phyloP scores from a whole-genome alignment of 2,329 filamentous ascomycete species.

The Colletotrichum melonis region DNA sequence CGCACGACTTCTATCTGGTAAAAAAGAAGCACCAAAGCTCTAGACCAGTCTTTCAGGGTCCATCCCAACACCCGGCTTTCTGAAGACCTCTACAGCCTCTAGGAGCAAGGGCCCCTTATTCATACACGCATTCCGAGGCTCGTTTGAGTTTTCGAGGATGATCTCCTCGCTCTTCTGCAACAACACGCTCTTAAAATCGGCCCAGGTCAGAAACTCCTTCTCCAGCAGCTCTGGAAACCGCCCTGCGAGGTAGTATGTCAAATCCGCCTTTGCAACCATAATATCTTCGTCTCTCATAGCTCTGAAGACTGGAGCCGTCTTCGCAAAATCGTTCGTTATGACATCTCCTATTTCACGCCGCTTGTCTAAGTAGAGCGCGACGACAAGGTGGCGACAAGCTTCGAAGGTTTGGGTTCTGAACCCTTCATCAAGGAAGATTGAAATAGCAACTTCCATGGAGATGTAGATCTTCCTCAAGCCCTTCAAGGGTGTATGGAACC shows the following conservation, averaged over 20 bases:
- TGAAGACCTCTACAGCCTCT: slow-evolving; percentile 3
- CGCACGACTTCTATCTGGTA: too few relatives aligned
- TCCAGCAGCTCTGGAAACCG: not conserved
- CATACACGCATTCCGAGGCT: too few relatives aligned
- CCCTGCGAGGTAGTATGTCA: not conserved
- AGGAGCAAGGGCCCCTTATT: not conserved
- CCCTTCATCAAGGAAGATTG: fast-evolving
- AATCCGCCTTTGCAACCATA: too few relatives aligned
- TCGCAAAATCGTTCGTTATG: not conserved
- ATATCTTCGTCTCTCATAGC: not conserved
- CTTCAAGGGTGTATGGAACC: not conserved
- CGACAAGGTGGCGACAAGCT: not conserved
- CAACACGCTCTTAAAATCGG: not conserved
- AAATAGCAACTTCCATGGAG: too few relatives aligned
- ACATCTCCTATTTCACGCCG: fast-evolving
- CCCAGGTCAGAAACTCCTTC: not conserved
- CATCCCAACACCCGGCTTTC: not conserved
- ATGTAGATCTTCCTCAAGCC: not conserved
- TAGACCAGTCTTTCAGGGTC: too few relatives aligned
- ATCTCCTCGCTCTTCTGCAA: not conserved
- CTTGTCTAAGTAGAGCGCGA: not conserved
- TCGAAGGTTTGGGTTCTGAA: fast-evolving
- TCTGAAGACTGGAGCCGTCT: not conserved
- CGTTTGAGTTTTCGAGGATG: not conserved
- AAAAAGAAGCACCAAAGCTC: too few relatives aligned